Base-by-base conservation (phyloP, 208 protist genomes). In the Herpetomonas samuelpessoai region DNA sequence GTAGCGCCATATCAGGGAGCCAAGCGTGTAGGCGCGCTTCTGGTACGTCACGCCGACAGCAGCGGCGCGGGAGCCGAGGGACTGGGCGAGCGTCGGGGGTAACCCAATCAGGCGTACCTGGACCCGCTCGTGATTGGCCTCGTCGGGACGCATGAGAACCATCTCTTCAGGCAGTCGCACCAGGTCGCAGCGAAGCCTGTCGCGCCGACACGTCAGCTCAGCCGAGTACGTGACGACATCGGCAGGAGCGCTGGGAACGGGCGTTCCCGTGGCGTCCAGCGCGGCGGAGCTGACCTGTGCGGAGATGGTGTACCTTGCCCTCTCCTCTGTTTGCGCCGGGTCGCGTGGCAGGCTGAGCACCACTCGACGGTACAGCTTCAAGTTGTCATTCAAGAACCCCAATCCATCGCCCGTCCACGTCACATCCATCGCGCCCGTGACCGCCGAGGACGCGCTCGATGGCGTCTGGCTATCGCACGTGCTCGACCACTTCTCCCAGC, bases 1-100 rank as follows among this genome's bases (percentile, higher is more conserved):
- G 67, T 91, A 94, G n/a, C 88, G 81, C 73, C 73, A 83, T 18
- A 84, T 55, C 22, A 88, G 38, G 25, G 68, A 69, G 16, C 68
- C 82, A 28, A 90, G 16, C 6, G 74, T 74, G 73, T 94, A 94
- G 30, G 44, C 45, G 39, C 35, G 60, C 31, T 72, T 76, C 71
- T 91, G 79, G 50, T 77, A 90, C 22, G 80, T 46, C 26, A 88
- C 54, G 14, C 83, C 88, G 18, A 90, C 62, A 22, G 86, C 67
- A 18, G 76, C 64, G 3, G n/a, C 22, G 12, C 30, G 2, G 45
- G 62, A 47, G 16, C 25, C 31, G 44, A 62, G 58, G 38, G 39
- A 54, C 6, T 52, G 39, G 27, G 64, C 70, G 30, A 80, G 14
- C 22, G 62, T 59, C 3, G 26, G 22, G 21, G 61, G 65, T 26